Base-by-base conservation (phyloP, 2,329 filamentous ascomycete genomes). In the Aspergillus hortae region DNA sequence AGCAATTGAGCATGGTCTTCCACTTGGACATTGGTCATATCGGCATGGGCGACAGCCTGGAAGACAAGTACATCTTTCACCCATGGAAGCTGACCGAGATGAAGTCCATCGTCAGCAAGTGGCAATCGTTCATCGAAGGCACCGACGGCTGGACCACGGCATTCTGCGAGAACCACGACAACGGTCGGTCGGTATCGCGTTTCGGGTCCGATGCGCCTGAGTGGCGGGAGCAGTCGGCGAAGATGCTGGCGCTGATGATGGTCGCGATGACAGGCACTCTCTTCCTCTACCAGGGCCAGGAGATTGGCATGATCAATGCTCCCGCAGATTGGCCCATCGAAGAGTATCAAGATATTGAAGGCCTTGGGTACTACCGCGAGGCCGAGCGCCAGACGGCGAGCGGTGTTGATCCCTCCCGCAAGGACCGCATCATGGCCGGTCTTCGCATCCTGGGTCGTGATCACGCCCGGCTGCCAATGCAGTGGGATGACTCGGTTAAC, bases 1-100 rank as follows among this genome's bases (percentile, higher is more conserved):
- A 78, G 53, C 81, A 88, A 65, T 70, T 89, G 38, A 80, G 83
- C 63, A 89, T 88, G 85, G 82, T 87, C 2, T 88, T 89, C 67
- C 82, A 64, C 15, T 45, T 63, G 30, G 60, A 63, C 53, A 76
- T 83, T 2, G 80, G 56, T 4, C 56, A 61, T 30, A 57, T 86
- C 12, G 78, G 83, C 59, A 68, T 85, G 14, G 83, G 77, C 1
- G 67, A 74, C 17, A 77, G 46, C 6, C 49, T 48, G 64, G 70
- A 58, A 68, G 74, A 82, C 61, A 74, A 79, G 50, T 79, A 77
- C 27, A 67, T 71, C 4, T 72, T 62, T n/a, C 56, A 60, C 25
- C 61, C 55, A 7, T 84, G 73, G 64, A 72, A 68, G 12, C 70
- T 83, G 14, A 70, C 77, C 0, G 67, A 77, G 25, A 57, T 84